Evolutionary conservation across 176 grass and related monocot species (phyloP).

Genomic region (Eleusine coracana): DNA sequence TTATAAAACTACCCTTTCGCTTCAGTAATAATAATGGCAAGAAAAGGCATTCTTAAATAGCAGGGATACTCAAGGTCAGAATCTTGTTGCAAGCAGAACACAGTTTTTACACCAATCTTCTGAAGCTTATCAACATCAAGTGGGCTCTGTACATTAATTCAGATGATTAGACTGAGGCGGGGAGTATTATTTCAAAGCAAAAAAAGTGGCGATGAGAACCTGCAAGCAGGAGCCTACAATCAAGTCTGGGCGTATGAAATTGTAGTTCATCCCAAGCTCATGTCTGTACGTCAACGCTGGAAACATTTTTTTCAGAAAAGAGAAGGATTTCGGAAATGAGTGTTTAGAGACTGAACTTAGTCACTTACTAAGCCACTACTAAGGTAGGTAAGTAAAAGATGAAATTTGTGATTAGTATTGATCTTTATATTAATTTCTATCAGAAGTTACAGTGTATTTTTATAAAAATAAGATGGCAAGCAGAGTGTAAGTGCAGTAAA

Average conservation of each 20-base stretch:
- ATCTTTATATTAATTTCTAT: background rate
- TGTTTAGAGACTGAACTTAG: background rate
- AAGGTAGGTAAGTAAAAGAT: background rate
- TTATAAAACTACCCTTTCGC: background rate
- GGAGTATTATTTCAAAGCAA: background rate
- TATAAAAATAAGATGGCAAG: background rate
- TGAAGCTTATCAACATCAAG: constrained; percentile 91
- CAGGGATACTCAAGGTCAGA: constrained; percentile 89
- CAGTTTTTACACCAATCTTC: constrained; percentile 85
- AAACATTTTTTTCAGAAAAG: constrained; percentile 1
- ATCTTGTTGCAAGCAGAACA: constrained; percentile 97
- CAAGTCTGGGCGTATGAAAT: constrained; percentile 86
- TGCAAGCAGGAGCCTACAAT: constrained; percentile 98
- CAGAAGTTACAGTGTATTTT: background rate
- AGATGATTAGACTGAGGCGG: constrained; percentile 37
- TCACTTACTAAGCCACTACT: background rate
- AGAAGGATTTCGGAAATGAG: constrained; percentile 23
- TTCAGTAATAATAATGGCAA: constrained; percentile 1
- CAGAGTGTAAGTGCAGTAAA: background rate
- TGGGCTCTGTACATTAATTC: constrained; percentile 59
- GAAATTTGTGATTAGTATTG: background rate
- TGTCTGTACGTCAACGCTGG: constrained; percentile 91
- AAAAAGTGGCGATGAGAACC: constrained; percentile 51
- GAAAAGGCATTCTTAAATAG: background rate
- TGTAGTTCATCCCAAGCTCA: constrained; percentile 98